A percentile compares a stretch with the other conserved stretches of the same genome.
Conservation (phyloP, 805 yeast genomes). For the Nakazawaea pomicola region DNA sequence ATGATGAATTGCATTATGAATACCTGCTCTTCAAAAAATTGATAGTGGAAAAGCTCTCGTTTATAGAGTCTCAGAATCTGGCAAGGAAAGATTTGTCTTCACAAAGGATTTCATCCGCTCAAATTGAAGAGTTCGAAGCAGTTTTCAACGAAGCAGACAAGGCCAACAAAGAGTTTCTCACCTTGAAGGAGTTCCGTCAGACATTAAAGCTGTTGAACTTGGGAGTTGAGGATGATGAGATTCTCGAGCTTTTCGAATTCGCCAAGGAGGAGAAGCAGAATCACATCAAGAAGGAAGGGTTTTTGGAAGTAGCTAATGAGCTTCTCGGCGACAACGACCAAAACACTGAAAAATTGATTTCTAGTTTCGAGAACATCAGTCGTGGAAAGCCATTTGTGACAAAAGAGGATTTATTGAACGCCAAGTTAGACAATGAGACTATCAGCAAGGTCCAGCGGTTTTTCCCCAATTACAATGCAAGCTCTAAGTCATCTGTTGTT, state of each 20-base stretch:
- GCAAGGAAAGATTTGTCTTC: slow-evolving; percentile 23
- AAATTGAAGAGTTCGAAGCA: slow-evolving; percentile 37
- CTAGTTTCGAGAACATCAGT: slow-evolving; percentile 33
- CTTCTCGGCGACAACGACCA: slow-evolving; percentile 15
- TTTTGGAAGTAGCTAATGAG: slow-evolving; percentile 20
- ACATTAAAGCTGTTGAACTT: slow-evolving; percentile 39
- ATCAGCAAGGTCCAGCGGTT: neutral
- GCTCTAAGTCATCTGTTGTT: neutral
- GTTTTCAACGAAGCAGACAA: slow-evolving; percentile 36
- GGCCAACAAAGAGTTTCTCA: slow-evolving; percentile 30
- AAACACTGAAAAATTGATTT: slow-evolving; percentile 15
- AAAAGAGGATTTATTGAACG: slow-evolving; percentile 31
- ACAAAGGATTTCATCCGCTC: slow-evolving; percentile 29
- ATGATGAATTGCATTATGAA: slow-evolving; percentile 33
- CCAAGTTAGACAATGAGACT: slow-evolving; percentile 20
- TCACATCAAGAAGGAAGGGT: slow-evolving; percentile 24
- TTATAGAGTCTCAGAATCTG: slow-evolving; percentile 35
- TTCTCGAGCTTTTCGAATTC: slow-evolving; percentile 32
- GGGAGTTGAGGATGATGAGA: slow-evolving; percentile 28
- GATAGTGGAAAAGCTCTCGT: slow-evolving; percentile 33
- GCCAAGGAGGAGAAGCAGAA: slow-evolving; percentile 18
- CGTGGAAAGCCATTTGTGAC: slow-evolving; percentile 34
- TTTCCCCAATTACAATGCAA: slow-evolving; percentile 4
- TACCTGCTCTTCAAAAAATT: slow-evolving; percentile 30
- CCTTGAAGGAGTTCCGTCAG: slow-evolving; percentile 36